Evolutionary conservation across 805 yeast species (phyloP).

Genomic region (Yarrowia yakushimensis): DNA sequence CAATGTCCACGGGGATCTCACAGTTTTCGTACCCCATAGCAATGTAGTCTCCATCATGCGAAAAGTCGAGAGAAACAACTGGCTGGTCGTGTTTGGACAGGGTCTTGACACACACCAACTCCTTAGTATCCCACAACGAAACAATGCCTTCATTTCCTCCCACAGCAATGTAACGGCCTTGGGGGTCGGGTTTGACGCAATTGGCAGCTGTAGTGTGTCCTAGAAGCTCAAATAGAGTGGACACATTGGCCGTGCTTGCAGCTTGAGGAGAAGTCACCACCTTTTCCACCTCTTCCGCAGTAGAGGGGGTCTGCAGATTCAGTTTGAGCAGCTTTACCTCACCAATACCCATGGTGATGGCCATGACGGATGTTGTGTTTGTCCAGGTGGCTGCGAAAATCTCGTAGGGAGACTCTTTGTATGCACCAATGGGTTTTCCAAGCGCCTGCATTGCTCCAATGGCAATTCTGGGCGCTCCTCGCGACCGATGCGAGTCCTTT

Average conservation of each 20-base stretch:
- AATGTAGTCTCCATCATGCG: constrained; percentile 47
- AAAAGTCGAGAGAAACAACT: constrained; percentile 41
- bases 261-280: background rate
- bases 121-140: constrained; percentile 47
- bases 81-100: constrained; percentile 42
- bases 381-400: constrained; percentile 40
- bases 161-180: constrained; percentile 48
- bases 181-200: constrained; percentile 49
- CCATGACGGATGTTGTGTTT: constrained; percentile 38
- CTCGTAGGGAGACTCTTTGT: constrained; percentile 36
- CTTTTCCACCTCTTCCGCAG: constrained; percentile 9
- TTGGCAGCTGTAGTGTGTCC: constrained; percentile 54
- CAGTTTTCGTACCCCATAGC: constrained; percentile 46
- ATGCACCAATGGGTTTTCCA: constrained; percentile 24
- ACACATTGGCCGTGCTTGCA: background rate
- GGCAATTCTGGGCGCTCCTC: background rate
- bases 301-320: constrained; percentile 4
- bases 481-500: background rate
- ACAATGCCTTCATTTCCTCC: constrained; percentile 60
- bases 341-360: constrained; percentile 51
- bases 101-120: constrained; percentile 42
- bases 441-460: background rate
- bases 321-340: constrained; percentile 34
- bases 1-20: constrained; percentile 42
- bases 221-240: background rate